Percentiles rank a stretch among this genome's conserved stretches.
phyloP scores from a whole-genome alignment of 192 early-diverging fungal genomes.

The Entomortierella lignicola region DNA sequence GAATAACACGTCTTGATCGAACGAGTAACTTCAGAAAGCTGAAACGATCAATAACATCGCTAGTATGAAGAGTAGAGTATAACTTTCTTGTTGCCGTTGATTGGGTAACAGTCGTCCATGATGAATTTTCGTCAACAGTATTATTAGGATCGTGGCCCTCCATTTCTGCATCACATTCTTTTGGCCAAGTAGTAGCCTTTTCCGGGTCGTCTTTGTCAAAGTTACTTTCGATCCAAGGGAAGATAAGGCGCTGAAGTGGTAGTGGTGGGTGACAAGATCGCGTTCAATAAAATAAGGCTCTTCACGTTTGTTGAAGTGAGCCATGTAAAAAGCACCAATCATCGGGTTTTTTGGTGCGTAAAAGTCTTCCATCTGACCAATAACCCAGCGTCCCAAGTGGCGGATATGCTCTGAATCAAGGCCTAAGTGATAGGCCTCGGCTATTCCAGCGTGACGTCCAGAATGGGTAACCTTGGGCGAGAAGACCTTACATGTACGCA shows the following conservation, averaged over 20 bases:
- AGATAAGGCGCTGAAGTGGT: conserved; percentile 20
- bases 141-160: no score
- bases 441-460: conserved; percentile 11
- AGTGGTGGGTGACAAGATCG: conserved; percentile 24
- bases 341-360: conserved; percentile 3
- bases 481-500: no score
- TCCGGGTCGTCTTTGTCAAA: conserved; percentile 12
- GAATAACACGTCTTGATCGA: conserved; percentile 22
- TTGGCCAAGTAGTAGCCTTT: background rate
- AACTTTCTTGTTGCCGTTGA: background rate
- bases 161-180: conserved; percentile 25
- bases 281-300: conserved; percentile 17
- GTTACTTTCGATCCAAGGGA: conserved; percentile 22
- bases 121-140: conserved; percentile 18
- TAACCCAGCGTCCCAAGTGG: conserved; percentile 10
- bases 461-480: conserved; percentile 16
- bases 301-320: conserved; percentile 12
- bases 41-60: background rate
- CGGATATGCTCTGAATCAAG: background rate
- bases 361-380: conserved; percentile 8
- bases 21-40: conserved; percentile 16
- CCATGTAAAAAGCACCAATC: conserved; percentile 18
- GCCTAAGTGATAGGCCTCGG: conserved; percentile 12
- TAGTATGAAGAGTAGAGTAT: background rate
- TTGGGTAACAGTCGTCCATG: background rate